Evolutionary conservation across 139 green algal genomes (phyloP).

Genomic region (Closterium sp.): DNA sequence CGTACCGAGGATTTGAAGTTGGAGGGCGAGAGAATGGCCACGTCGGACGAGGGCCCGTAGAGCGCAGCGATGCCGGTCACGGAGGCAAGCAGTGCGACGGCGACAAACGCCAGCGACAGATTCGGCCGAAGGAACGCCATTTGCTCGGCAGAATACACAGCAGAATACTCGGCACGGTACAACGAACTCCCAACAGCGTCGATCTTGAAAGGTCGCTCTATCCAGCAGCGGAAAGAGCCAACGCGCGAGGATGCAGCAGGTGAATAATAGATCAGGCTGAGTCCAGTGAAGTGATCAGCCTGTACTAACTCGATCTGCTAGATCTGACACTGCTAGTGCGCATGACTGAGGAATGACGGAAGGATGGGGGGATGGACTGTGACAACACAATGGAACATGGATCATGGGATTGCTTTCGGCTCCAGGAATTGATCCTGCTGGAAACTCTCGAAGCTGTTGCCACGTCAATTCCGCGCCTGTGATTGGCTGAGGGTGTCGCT

Average conservation of each 20-base stretch:
- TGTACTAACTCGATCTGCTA: not conserved
- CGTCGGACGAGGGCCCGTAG: not conserved
- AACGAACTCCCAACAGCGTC: too few relatives aligned
- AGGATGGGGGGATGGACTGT: too few relatives aligned
- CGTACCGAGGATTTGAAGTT: conserved; percentile 19
- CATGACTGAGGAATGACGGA: too few relatives aligned
- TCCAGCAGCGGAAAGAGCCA: not conserved
- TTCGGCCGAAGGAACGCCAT: not conserved
- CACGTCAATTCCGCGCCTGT: not conserved
- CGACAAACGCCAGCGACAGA: not conserved
- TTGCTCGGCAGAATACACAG: not conserved
- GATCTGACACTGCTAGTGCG: too few relatives aligned
- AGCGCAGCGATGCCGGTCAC: not conserved
- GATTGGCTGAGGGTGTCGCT: not conserved
- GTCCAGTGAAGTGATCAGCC: not conserved
- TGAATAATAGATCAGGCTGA: not conserved
- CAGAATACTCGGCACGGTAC: not conserved
- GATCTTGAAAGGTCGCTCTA: not conserved
- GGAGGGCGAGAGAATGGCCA: not conserved
- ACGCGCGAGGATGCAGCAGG: not conserved
- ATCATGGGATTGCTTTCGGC: not conserved
- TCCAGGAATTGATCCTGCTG: not conserved
- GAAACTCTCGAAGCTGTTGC: not conserved
- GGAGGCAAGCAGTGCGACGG: not conserved
- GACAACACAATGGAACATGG: too few relatives aligned